Evolutionary conservation across 75 land plant genomes (phyloP).

Genomic region (Azolla pinnata): DNA sequence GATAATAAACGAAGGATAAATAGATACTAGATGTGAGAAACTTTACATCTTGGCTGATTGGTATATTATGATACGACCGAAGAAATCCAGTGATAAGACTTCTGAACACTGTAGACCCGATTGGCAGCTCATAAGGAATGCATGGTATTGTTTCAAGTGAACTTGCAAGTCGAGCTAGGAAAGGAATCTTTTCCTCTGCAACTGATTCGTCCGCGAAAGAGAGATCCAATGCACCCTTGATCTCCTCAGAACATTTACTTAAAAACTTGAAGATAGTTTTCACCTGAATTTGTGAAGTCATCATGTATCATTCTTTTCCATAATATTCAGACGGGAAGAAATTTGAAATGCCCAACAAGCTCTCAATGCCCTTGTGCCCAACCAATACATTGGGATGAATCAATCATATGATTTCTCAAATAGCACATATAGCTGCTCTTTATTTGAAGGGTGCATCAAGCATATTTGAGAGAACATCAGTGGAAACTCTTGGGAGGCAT

Average conservation of each 20-base stretch:
- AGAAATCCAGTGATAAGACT: conserved; percentile 76
- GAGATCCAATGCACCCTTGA: conserved; percentile 81
- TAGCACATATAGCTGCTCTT: too few relatives aligned
- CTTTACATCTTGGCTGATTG: conserved; percentile 66
- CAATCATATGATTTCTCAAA: too few relatives aligned
- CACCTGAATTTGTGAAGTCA: too few relatives aligned
- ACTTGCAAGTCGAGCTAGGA: conserved; percentile 81
- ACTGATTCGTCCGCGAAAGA: conserved; percentile 80
- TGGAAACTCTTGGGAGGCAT: too few relatives aligned
- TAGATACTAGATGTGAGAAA: not conserved
- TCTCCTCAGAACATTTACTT: conserved; percentile 60
- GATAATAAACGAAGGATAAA: not conserved
- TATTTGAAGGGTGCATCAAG: too few relatives aligned
- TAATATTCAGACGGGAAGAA: too few relatives aligned
- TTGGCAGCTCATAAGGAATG: conserved; percentile 77
- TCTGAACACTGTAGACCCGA: conserved; percentile 67
- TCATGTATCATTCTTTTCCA: too few relatives aligned
- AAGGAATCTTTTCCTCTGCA: conserved; percentile 97
- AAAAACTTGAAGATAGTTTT: conserved; percentile 89
- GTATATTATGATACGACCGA: conserved; percentile 75
- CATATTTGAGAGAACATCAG: too few relatives aligned
- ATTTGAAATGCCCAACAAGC: too few relatives aligned
- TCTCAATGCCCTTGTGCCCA: too few relatives aligned
- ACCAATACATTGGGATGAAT: too few relatives aligned
- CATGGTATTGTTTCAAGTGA: conserved; percentile 52